phyloP scores from a whole-genome alignment of 495 filamentous ascomycete species.

The Podospora bellae-mahoneyi region DNA sequence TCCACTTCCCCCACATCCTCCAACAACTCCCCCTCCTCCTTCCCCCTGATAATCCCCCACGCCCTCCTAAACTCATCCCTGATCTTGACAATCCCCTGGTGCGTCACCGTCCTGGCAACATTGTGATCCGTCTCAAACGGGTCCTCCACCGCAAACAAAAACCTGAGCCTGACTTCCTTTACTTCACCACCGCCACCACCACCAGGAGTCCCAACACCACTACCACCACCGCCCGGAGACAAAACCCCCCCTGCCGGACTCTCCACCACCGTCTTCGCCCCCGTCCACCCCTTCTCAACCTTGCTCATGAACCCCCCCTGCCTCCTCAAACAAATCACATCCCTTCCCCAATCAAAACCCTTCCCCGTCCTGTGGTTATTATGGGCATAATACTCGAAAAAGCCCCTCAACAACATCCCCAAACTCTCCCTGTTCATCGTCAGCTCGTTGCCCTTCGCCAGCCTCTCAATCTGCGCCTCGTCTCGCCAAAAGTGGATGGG shows the following conservation, averaged over 20 bases:
- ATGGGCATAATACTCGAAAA: slow-evolving; percentile 78
- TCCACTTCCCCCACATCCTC: slow-evolving; percentile 33
- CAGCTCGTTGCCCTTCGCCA: slow-evolving; percentile 49
- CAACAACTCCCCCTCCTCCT: slow-evolving; percentile 34
- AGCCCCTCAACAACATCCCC: slow-evolving; percentile 65
- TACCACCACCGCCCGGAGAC: not conserved
- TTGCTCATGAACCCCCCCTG: slow-evolving; percentile 65
- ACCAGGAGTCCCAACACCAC: not conserved
- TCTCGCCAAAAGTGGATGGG: slow-evolving; percentile 67
- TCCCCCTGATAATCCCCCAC: slow-evolving; percentile 56
- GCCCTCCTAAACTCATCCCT: slow-evolving; percentile 76
- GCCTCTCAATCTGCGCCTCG: slow-evolving; percentile 55
- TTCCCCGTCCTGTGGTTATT: slow-evolving; percentile 40
- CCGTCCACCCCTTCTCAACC: slow-evolving; percentile 71
- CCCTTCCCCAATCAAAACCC: slow-evolving; percentile 67
- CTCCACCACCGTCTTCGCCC: slow-evolving; percentile 56
- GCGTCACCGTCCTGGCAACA: slow-evolving; percentile 74
- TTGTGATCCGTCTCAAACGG: slow-evolving; percentile 83
- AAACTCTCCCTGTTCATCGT: slow-evolving; percentile 60
- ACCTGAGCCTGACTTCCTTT: slow-evolving; percentile 70
- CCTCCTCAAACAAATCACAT: slow-evolving; percentile 69
- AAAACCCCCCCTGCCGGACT: not conserved
- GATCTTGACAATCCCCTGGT: slow-evolving; percentile 69
- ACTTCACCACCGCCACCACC: slow-evolving; percentile 15
- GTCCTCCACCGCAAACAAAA: slow-evolving; percentile 82